Evolutionary conservation across 768 basidiomycete species (phyloP).

Genomic region (Lactifluus piperatus): DNA sequence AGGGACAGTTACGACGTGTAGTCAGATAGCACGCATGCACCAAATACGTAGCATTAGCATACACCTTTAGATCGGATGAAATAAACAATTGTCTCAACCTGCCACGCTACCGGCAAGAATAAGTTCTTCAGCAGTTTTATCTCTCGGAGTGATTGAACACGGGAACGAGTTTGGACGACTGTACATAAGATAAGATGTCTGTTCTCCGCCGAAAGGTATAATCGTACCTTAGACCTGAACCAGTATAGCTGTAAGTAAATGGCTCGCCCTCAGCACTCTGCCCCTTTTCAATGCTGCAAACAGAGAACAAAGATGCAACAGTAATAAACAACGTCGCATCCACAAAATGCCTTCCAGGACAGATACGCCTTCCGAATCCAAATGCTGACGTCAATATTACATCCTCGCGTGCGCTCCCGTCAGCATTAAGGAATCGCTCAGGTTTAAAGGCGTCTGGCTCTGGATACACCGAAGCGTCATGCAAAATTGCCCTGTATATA

Average conservation of each 20-base stretch:
- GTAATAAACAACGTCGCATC: constrained; percentile 3
- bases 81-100: not conserved
- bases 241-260: not conserved
- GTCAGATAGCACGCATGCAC: too few relatives aligned
- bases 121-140: constrained; percentile 1
- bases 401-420: not conserved
- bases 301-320: constrained; percentile 3
- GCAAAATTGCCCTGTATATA: constrained; percentile 1
- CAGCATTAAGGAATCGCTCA: not conserved
- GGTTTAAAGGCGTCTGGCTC: constrained; percentile 10
- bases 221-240: not conserved
- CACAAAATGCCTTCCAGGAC: constrained; percentile 18
- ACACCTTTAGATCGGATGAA: too few relatives aligned
- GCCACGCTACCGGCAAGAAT: not conserved
- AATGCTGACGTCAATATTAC: constrained; percentile 4
- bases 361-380: constrained; percentile 20
- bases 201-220: not conserved
- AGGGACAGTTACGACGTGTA: too few relatives aligned
- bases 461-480: not conserved
- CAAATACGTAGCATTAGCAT: too few relatives aligned
- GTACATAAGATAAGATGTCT: not conserved
- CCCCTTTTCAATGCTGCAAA: not conserved
- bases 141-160: not conserved
- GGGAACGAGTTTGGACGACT: constrained; percentile 1
- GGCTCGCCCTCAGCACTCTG: not conserved